Evolutionary conservation across 2,329 filamentous ascomycete genomes (phyloP).

Genomic region (Sphaerostilbella broomeana): DNA sequence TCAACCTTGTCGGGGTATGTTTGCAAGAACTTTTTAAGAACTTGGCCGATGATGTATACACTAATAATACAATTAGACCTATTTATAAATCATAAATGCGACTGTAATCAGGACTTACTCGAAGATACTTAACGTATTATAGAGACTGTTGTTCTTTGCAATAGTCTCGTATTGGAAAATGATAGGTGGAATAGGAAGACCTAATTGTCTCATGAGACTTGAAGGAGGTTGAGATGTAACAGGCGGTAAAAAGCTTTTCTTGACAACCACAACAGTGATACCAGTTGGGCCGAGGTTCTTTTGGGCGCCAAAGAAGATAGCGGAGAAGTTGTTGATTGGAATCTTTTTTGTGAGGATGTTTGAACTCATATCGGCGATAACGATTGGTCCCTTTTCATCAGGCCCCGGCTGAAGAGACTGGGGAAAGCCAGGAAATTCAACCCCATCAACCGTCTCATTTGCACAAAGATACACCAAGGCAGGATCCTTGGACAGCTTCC

Average conservation of each 20-base stretch:
- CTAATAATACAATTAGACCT: constrained; percentile 35
- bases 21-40: constrained; percentile 67
- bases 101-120: constrained; percentile 43
- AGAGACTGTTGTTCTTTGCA: constrained; percentile 88
- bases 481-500: constrained; percentile 62
- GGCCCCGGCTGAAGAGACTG: constrained; percentile 50
- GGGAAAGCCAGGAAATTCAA: constrained; percentile 78
- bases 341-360: constrained; percentile 83
- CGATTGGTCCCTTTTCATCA: constrained; percentile 61
- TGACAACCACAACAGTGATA: constrained; percentile 78
- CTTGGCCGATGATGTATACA: constrained; percentile 83
- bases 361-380: constrained; percentile 88
- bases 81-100: background rate
- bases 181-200: constrained; percentile 69
- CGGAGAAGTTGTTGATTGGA: constrained; percentile 69
- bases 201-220: constrained; percentile 60
- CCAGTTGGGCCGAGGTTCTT: constrained; percentile 89
- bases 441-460: constrained; percentile 92
- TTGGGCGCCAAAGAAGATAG: constrained; percentile 88
- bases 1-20: constrained; percentile 62
- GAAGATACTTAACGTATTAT: constrained; percentile 94
- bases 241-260: constrained; percentile 71
- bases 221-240: too few relatives aligned
- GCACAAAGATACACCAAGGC: constrained; percentile 85
- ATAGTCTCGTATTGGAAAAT: constrained; percentile 79